Conservation (phyloP, 2,329 filamentous ascomycete genomes). For the Aschersonia sp. region DNA sequence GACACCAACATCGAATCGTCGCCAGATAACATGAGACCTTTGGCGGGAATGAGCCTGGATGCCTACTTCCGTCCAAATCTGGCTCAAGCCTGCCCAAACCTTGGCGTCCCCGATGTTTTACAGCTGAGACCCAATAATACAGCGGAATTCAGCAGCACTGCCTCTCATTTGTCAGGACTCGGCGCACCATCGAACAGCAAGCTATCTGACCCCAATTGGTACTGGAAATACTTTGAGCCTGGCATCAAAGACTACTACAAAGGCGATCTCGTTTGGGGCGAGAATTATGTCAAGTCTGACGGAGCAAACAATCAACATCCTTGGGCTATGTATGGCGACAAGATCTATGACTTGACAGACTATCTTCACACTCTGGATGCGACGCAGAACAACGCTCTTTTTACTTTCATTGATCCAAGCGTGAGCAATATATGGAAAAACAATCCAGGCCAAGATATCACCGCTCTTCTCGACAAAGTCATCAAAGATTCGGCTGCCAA, state of each 20-base stretch:
- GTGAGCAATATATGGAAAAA: conserved; percentile 55
- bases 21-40: conserved; percentile 53
- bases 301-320: conserved; percentile 53
- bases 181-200: conserved; percentile 40
- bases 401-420: conserved; percentile 57
- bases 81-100: conserved; percentile 54
- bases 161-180: conserved; percentile 57
- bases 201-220: conserved; percentile 60
- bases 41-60: conserved; percentile 67
- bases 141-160: conserved; percentile 30
- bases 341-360: conserved; percentile 79
- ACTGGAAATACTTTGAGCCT: conserved; percentile 57
- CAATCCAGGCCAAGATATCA: conserved; percentile 71
- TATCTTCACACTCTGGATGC: conserved; percentile 67
- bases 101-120: conserved; percentile 47
- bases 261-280: conserved; percentile 66
- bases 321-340: conserved; percentile 67
- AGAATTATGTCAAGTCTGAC: conserved; percentile 41
- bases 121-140: conserved; percentile 52
- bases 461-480: conserved; percentile 43
- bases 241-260: conserved; percentile 77
- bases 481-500: conserved; percentile 35
- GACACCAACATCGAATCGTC: conserved; percentile 50
- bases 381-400: conserved; percentile 38
- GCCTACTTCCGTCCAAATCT: conserved; percentile 77